Percentiles rank a stretch among this genome's conserved stretches.
Conservation (phyloP, 1,284 basidiomycete species). For the Athelia sp. region DNA sequence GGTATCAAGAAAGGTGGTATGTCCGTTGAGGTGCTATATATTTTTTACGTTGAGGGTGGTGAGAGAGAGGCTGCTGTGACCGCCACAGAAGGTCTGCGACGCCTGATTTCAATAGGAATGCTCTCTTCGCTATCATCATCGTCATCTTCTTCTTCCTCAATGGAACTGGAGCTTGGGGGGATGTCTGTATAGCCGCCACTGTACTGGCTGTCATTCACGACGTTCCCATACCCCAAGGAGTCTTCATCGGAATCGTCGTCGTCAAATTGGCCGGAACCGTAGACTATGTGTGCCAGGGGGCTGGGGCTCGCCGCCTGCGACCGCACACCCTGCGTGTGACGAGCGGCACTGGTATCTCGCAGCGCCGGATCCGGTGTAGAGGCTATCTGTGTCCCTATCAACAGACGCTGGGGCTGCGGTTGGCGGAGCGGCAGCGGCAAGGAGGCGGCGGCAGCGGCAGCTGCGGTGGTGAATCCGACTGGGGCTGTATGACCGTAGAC, state of each 20-base stretch:
- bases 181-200: not conserved
- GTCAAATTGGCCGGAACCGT: constrained; percentile 17
- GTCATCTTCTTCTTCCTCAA: constrained; percentile 21
- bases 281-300: constrained; percentile 33
- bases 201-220: not conserved
- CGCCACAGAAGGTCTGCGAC: constrained; percentile 29
- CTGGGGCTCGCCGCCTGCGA: constrained; percentile 35
- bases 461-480: constrained; percentile 30
- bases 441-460: constrained; percentile 28
- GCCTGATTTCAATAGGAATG: constrained; percentile 30
- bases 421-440: constrained; percentile 17
- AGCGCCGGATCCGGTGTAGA: constrained; percentile 18
- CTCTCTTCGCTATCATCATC: constrained; percentile 31
- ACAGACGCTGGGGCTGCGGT: constrained; percentile 23
- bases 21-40: constrained; percentile 2
- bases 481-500: constrained; percentile 12
- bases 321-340: constrained; percentile 13
- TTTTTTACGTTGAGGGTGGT: constrained; percentile 13
- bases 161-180: not conserved
- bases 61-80: constrained; percentile 20
- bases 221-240: not conserved
- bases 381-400: constrained; percentile 14
- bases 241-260: constrained; percentile 7
- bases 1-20: constrained; percentile 5
- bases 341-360: constrained; percentile 11